A percentile compares a stretch with the other conserved stretches of the same genome.
Conservation (phyloP, 352 stramenopile species). For the Globisporangium spinosum region DNA sequence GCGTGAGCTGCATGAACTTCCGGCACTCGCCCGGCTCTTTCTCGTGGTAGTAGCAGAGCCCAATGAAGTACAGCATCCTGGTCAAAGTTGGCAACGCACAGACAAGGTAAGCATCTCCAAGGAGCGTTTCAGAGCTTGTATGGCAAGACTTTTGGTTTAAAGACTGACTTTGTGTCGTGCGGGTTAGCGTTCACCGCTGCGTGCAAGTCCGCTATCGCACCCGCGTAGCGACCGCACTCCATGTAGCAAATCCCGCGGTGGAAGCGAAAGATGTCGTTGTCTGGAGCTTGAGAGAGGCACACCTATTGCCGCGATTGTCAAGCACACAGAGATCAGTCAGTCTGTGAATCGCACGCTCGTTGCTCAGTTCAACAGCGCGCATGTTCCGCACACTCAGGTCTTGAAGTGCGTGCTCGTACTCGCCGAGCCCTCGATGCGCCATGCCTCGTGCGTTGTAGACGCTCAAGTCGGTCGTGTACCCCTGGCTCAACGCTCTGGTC, state of each 20-base stretch:
- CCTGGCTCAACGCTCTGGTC: constrained; percentile 22
- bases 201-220: constrained; percentile 53
- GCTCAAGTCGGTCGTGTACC: constrained; percentile 32
- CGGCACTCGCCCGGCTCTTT: constrained; percentile 42
- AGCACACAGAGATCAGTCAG: not conserved
- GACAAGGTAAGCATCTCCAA: not conserved
- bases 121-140: not conserved
- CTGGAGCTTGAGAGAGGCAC: constrained; percentile 35
- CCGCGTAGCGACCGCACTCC: constrained; percentile 42
- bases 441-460: constrained; percentile 55
- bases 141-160: not conserved
- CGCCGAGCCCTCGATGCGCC: constrained; percentile 45
- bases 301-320: constrained; percentile 16
- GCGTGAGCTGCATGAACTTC: constrained; percentile 38
- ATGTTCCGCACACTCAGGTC: constrained; percentile 49
- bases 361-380: too few relatives aligned
- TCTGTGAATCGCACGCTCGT: not conserved
- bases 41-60: constrained; percentile 61
- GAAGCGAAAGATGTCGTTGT: constrained; percentile 63
- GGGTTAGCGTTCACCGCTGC: constrained; percentile 31
- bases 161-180: constrained; percentile 27
- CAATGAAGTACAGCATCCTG: constrained; percentile 63
- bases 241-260: constrained; percentile 62
- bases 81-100: not conserved
- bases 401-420: constrained; percentile 48